Evolutionary conservation across 805 yeast genomes (phyloP), one percentile per base, ranked within the genome.

Genomic region (Candida nonsorbophila): DNA sequence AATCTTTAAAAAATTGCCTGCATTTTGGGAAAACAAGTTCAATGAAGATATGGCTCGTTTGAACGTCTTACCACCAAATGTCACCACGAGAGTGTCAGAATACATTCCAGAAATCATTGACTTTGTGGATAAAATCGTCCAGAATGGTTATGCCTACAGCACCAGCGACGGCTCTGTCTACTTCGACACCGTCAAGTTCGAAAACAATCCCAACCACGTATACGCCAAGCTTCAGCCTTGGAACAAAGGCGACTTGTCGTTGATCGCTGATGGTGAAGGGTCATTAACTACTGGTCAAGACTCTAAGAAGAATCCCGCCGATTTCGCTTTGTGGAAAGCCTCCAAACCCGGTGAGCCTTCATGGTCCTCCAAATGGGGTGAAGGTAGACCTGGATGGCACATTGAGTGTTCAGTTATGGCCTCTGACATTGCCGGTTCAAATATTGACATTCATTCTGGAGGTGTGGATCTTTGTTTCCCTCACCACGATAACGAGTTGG

Each of bases 331-430:
- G 20, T 92, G 98, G 98, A 92, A 92, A 54, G 77, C 88, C 0
- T 83, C 95, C 6, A 92, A 92, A 53, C 90, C 95, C 6, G 98
- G 98, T 45, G 98, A 92, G 62, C 98, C 98, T 14, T 73, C 77
- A 27, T 92, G 97, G 97, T 74, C 69, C 5, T 85, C 96, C 2
- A 88, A 90, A 16, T 92, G 97, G 97, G 98, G 98, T 15, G 68
- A 68, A 35, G 98, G 98, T 30, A 80, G 98, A 55, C 98, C 98
- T 9, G 98, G 98, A 4, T 92, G 98, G 98, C 98, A 92, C 55
- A 92, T 92, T 55, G 98, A 92, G 62, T 92, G 98, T 71, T 87
- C 97, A 6, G 98, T 92, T 13, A 92, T 92, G 98, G 97, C 97
- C 2, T 73, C 87, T 29, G 94, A 87, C 43, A 72, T 88, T 26